phyloP scores from a whole-genome alignment of 2,329 filamentous ascomycete species.

The Neofusicoccum laricinum region DNA sequence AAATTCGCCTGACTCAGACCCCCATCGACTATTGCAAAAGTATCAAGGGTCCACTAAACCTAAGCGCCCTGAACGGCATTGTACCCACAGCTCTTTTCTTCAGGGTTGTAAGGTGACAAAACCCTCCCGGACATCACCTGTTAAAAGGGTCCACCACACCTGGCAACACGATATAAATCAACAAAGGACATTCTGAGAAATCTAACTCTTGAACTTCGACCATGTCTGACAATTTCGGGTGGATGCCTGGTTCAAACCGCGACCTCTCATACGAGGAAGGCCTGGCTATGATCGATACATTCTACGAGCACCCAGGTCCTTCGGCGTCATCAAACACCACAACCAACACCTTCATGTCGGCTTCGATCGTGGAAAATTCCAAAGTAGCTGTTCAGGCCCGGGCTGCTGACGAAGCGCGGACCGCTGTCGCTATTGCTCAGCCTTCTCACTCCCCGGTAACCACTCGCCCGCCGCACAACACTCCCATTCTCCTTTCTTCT shows the following conservation, averaged over 20 bases:
- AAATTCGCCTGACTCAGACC: too few relatives aligned
- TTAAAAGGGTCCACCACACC: too few relatives aligned
- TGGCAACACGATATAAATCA: not conserved
- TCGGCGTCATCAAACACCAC: not conserved
- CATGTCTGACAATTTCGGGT: not conserved
- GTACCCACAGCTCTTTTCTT: too few relatives aligned
- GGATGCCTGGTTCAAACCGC: not conserved
- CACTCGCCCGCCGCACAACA: not conserved
- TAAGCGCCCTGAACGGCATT: too few relatives aligned
- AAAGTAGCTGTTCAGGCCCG: not conserved
- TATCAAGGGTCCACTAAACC: too few relatives aligned
- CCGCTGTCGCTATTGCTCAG: not conserved
- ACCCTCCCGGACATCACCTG: too few relatives aligned
- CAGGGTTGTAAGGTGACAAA: too few relatives aligned
- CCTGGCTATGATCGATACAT: not conserved
- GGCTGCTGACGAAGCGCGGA: not conserved
- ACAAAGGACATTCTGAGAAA: not conserved
- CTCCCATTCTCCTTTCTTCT: not conserved
- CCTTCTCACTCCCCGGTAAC: not conserved
- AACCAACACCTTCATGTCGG: not conserved
- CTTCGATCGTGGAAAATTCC: not conserved
- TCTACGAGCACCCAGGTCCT: not conserved
- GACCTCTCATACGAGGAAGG: slow-evolving; percentile 4
- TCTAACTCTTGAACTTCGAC: not conserved
- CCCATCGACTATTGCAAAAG: too few relatives aligned